Conservation (phyloP, 2,329 filamentous ascomycete species). For the Colletotrichum melonis region DNA sequence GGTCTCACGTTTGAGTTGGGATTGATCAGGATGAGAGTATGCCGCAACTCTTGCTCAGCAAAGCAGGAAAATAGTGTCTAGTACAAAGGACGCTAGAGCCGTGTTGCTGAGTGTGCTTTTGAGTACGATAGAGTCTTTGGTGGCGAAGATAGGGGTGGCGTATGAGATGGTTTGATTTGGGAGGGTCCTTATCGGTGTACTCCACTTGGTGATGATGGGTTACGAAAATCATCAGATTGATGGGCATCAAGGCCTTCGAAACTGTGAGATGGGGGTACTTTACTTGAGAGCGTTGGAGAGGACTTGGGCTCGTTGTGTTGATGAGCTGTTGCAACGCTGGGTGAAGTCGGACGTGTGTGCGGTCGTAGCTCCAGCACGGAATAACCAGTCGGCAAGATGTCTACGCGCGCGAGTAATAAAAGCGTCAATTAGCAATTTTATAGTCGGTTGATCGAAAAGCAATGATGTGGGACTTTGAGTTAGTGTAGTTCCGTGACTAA, state of each 20-base stretch:
- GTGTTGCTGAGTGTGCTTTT: background rate
- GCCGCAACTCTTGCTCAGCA: background rate
- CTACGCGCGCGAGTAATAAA: background rate
- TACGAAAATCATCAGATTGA: background rate
- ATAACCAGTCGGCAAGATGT: background rate
- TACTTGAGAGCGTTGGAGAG: background rate
- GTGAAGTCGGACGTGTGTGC: too few species aligned
- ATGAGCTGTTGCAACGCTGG: too few species aligned
- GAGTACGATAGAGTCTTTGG: background rate
- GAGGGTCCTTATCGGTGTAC: constrained; percentile 22
- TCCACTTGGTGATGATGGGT: constrained; percentile 9
- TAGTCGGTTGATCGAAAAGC: background rate
- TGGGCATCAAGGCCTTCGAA: background rate
- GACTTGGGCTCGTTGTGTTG: background rate
- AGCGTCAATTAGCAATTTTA: background rate
- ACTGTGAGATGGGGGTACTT: background rate
- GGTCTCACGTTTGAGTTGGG: background rate
- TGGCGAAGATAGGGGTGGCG: constrained; percentile 20
- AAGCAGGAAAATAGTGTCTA: background rate
- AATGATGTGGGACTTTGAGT: background rate
- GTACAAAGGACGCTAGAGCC: background rate
- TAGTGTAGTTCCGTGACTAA: background rate
- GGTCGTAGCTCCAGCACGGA: background rate
- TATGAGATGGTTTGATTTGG: constrained; percentile 4
- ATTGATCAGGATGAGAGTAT: background rate